Percentiles rank a stretch among this genome's conserved stretches.
These are phyloP conservation scores for Rhodotorula sp. DNA, from an alignment of 1,284 basidiomycete genomes.

Conservation along the genomic window DNA sequence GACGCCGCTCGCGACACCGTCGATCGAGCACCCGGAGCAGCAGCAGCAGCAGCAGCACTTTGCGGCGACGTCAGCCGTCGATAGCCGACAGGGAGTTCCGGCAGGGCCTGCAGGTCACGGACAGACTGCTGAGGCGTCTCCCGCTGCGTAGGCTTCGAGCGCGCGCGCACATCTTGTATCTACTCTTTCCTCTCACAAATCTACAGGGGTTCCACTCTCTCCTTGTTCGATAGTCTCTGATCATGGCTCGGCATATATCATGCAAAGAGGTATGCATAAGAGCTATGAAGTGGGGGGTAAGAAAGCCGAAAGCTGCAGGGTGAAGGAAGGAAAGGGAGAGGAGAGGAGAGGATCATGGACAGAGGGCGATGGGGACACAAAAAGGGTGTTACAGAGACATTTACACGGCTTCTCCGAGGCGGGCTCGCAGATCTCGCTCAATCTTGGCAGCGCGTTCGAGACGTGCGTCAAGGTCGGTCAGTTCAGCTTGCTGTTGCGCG, in stretches of 20 bases:
- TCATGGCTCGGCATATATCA: no score
- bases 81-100: background rate
- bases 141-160: no score
- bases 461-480: conserved; percentile 16
- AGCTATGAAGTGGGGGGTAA: no score
- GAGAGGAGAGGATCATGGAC: background rate
- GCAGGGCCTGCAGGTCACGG: background rate
- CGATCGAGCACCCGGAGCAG: background rate
- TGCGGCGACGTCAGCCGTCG: background rate
- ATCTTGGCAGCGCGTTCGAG: conserved; percentile 7
- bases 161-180: no score
- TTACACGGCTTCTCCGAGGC: conserved; percentile 3
- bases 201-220: no score
- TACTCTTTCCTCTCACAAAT: no score
- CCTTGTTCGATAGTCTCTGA: no score
- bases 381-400: background rate
- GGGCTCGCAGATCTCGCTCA: conserved; percentile 9
- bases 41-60: background rate
- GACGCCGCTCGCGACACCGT: background rate
- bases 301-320: no score
- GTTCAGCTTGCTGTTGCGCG: conserved; percentile 6
- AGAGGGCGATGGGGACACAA: background rate
- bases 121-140: no score
- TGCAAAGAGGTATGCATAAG: no score
- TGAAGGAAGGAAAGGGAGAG: background rate